Evolutionary conservation across 441 rosid genomes (phyloP).

Genomic region (Adansonia madagascariensis): DNA sequence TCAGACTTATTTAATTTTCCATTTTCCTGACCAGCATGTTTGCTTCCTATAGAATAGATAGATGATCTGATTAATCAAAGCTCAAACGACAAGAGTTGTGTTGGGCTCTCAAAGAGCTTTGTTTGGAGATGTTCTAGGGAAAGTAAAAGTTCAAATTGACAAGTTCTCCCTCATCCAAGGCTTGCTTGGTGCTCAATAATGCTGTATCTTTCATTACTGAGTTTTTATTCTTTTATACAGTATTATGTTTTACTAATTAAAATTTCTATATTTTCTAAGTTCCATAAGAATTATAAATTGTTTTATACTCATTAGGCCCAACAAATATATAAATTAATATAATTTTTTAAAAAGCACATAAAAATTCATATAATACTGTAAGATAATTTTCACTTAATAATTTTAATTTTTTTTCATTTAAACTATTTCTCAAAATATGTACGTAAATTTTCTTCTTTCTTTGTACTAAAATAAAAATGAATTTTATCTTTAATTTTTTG

Average conservation of each 20-base stretch:
- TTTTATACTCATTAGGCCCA: too few relatives aligned
- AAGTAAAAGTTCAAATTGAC: conserved; percentile 82
- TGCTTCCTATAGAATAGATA: conserved; percentile 51
- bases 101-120: conserved; percentile 86
- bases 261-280: conserved; percentile 29
- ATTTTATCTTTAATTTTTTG: too few relatives aligned
- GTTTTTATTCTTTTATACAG: background rate
- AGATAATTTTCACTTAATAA: too few relatives aligned
- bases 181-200: conserved; percentile 65
- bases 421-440: too few relatives aligned
- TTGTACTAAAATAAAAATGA: too few relatives aligned
- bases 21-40: conserved; percentile 24
- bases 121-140: conserved; percentile 94
- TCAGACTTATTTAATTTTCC: conserved; percentile 16
- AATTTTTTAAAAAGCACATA: too few relatives aligned
- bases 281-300: too few relatives aligned
- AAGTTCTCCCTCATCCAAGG: conserved; percentile 85
- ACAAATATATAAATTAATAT: too few relatives aligned
- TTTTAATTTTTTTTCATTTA: too few relatives aligned
- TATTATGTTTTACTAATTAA: conserved; percentile 9
- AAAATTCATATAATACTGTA: too few relatives aligned
- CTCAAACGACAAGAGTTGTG: conserved; percentile 82
- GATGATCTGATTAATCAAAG: conserved; percentile 93
- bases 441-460: too few relatives aligned
- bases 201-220: conserved; percentile 7